Conservation (phyloP, 2,329 filamentous ascomycete species). For the Chaetomium globosum region DNA sequence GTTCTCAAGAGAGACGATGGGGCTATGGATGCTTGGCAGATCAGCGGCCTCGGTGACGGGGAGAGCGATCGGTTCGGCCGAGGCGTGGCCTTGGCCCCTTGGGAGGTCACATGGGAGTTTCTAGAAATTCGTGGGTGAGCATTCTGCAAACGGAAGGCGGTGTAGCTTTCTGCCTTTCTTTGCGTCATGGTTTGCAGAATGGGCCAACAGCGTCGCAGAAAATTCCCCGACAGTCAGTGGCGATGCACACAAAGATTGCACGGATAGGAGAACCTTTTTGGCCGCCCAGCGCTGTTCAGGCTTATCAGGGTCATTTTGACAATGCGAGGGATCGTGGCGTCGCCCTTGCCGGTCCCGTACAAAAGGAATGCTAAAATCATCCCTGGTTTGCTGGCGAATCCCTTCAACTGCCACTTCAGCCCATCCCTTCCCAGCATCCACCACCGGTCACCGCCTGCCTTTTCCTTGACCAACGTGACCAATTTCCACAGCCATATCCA, state of each 20-base stretch:
- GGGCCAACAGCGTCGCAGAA: conserved; percentile 27
- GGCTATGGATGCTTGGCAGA: conserved; percentile 1
- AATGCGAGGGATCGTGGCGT: conserved; percentile 14
- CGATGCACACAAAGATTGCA: conserved; percentile 19
- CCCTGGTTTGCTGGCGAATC: conserved; percentile 17
- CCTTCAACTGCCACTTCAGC: conserved; percentile 10
- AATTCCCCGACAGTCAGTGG: conserved; percentile 14
- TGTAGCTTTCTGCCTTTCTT: conserved; percentile 24
- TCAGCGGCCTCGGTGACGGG: conserved; percentile 29
- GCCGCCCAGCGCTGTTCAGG: background rate
- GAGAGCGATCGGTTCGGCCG: conserved; percentile 23
- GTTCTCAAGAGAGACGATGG: background rate
- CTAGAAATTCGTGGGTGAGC: conserved; percentile 9
- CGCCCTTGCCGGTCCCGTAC: conserved; percentile 18
- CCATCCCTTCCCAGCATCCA: conserved; percentile 17
- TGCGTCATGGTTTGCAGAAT: conserved; percentile 31
- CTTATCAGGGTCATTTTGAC: background rate
- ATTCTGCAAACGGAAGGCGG: conserved; percentile 25
- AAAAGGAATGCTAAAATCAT: conserved; percentile 18
- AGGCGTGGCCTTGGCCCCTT: conserved; percentile 15
- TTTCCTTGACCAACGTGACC: conserved; percentile 30
- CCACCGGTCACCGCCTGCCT: conserved; percentile 29
- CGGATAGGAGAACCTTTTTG: background rate
- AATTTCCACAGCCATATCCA: conserved; percentile 30
- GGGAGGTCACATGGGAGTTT: conserved; percentile 26